Percentiles rank a stretch among this genome's conserved stretches.
phyloP scores from a whole-genome alignment of 306 rosid species.

The Cucumis sativus region DNA sequence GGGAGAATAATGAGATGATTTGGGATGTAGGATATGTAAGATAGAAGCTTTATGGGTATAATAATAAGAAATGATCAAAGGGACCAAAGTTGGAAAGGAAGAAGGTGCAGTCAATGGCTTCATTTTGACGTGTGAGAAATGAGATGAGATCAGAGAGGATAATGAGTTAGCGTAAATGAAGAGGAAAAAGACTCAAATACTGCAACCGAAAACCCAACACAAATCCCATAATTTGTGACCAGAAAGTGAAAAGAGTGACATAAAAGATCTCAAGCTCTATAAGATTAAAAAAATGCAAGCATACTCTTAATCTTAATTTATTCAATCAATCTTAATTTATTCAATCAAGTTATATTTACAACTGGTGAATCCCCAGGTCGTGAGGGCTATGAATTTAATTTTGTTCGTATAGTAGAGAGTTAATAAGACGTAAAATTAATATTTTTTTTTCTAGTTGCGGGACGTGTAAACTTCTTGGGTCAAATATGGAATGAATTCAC shows the following conservation, averaged over 20 bases:
- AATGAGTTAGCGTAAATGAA: slow-evolving; percentile 5
- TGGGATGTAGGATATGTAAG: background rate
- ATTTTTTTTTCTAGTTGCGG: too few species aligned
- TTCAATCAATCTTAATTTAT: too few species aligned
- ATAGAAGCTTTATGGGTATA: background rate
- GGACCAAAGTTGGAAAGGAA: background rate
- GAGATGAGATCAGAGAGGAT: background rate
- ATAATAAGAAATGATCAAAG: background rate
- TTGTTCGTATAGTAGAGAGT: too few species aligned
- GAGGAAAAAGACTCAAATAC: background rate
- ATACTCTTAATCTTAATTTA: too few species aligned
- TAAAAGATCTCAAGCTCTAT: background rate
- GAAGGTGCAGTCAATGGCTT: slow-evolving; percentile 2
- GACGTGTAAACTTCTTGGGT: too few species aligned
- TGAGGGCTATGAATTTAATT: too few species aligned
- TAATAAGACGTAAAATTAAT: too few species aligned
- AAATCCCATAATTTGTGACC: background rate
- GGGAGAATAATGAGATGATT: background rate
- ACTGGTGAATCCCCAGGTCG: too few species aligned
- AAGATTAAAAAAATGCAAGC: background rate
- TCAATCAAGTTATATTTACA: too few species aligned
- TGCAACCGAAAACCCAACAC: background rate
- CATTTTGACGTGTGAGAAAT: background rate
- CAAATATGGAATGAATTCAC: too few species aligned
- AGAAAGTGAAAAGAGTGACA: background rate